Percentiles rank a stretch among this genome's conserved stretches.
These are phyloP conservation scores for Monascus ruber DNA, from an alignment of 2,329 filamentous ascomycete species.

Conservation along the genomic window DNA sequence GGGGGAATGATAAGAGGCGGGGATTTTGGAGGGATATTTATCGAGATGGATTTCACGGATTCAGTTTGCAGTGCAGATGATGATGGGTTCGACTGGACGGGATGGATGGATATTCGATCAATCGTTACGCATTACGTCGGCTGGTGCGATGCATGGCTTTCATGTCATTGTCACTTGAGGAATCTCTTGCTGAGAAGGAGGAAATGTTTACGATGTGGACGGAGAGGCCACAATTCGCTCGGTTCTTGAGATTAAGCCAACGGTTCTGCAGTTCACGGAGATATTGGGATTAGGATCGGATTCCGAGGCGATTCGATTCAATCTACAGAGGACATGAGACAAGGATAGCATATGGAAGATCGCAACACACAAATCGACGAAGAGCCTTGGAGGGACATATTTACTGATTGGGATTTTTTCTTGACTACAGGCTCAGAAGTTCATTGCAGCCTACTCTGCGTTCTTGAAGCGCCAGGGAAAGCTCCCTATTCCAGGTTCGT, in stretches of 20 bases:
- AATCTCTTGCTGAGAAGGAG: neutral
- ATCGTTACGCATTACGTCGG: too few species aligned
- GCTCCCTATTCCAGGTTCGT: constrained; percentile 56
- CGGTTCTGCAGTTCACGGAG: too few species aligned
- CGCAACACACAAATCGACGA: neutral
- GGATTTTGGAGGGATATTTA: too few species aligned
- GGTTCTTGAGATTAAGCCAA: too few species aligned
- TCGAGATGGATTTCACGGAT: too few species aligned
- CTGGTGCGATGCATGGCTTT: too few species aligned
- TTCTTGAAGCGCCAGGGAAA: constrained; percentile 63
- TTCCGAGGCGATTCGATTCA: neutral
- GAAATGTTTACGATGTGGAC: neutral
- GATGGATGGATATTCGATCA: too few species aligned
- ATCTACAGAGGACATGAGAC: neutral
- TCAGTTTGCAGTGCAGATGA: too few species aligned
- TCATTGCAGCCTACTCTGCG: constrained; percentile 56
- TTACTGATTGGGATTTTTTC: constrained; percentile 7
- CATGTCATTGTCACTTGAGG: too few species aligned
- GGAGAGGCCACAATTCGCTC: neutral
- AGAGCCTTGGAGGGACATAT: neutral
- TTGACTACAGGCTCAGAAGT: constrained; percentile 49
- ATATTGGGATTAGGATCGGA: neutral
- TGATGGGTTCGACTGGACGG: too few species aligned
- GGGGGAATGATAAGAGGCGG: constrained; percentile 3
- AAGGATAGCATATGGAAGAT: neutral